Evolutionary conservation across 306 rosid genomes (phyloP).

Genomic region (Carpinus viminea): DNA sequence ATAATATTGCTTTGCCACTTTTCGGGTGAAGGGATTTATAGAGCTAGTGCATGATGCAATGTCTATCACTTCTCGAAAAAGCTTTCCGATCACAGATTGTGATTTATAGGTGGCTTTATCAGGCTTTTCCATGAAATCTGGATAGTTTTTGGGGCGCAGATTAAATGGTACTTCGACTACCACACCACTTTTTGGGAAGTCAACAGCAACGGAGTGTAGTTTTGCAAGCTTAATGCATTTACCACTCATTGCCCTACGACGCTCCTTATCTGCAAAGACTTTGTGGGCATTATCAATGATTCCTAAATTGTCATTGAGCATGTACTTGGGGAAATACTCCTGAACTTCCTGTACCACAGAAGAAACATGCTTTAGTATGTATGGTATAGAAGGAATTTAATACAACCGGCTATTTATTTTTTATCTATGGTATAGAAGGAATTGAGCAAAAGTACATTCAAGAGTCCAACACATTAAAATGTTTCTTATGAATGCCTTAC

Average conservation of each 20-base stretch:
- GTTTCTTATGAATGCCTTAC: too few species aligned
- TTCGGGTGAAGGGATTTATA: constrained; percentile 38
- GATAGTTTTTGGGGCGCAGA: constrained; percentile 15
- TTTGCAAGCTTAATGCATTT: constrained; percentile 31
- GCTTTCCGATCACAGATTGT: constrained; percentile 38
- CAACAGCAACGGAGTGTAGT: constrained; percentile 43
- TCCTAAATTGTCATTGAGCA: not conserved
- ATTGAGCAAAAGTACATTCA: too few species aligned
- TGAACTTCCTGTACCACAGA: constrained; percentile 35
- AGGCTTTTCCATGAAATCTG: constrained; percentile 50
- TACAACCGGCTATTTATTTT: constrained; percentile 12
- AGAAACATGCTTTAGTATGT: constrained; percentile 41
- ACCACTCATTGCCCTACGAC: not conserved
- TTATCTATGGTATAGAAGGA: not conserved
- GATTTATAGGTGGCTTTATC: constrained; percentile 30
- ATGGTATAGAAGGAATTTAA: not conserved
- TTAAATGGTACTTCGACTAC: constrained; percentile 24
- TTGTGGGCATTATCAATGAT: not conserved
- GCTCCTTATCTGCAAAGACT: constrained; percentile 34
- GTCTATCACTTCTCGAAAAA: constrained; percentile 49
- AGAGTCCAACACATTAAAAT: too few species aligned
- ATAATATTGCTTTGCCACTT: constrained; percentile 50
- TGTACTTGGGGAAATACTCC: not conserved
- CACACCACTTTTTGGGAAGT: constrained; percentile 39
- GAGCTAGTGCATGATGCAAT: constrained; percentile 28